A percentile compares a stretch with the other conserved stretches of the same genome.
These are phyloP conservation scores for Metschnikowia arizonensis DNA, from an alignment of 805 yeast species.

Conservation along the genomic window DNA sequence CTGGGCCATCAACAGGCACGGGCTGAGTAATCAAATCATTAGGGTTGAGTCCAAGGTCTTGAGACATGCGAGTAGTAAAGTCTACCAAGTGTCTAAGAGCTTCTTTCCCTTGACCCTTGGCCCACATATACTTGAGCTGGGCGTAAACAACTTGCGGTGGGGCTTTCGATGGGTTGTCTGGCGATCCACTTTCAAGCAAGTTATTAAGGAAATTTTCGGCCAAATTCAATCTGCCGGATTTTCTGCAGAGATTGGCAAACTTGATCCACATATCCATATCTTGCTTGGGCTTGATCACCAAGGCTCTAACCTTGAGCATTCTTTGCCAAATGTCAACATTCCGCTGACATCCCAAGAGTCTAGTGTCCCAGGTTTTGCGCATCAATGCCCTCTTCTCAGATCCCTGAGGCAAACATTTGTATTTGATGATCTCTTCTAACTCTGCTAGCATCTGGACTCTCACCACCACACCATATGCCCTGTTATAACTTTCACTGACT, in stretches of 20 bases:
- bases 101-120: constrained; percentile 81
- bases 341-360: constrained; percentile 89
- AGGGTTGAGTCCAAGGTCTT: constrained; percentile 80
- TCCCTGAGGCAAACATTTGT: constrained; percentile 78
- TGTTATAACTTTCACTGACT: constrained; percentile 90
- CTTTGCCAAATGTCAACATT: constrained; percentile 99
- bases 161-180: constrained; percentile 65
- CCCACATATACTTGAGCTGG: constrained; percentile 95
- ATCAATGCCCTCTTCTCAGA: constrained; percentile 75
- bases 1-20: constrained; percentile 67
- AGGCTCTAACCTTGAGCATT: constrained; percentile 85
- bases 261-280: constrained; percentile 98
- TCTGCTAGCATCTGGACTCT: constrained; percentile 97
- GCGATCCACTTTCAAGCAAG: constrained; percentile 69
- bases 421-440: constrained; percentile 87
- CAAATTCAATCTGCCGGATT: constrained; percentile 84
- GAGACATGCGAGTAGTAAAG: constrained; percentile 86
- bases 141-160: constrained; percentile 98
- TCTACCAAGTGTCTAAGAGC: constrained; percentile 83
- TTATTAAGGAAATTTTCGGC: constrained; percentile 89
- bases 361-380: constrained; percentile 89
- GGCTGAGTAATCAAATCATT: constrained; percentile 86
- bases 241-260: constrained; percentile 92
- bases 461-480: constrained; percentile 96
- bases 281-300: constrained; percentile 91